These are phyloP conservation scores for Simplicillium sp. DNA, from an alignment of 2,329 filamentous ascomycete species.

Conservation along the genomic window DNA sequence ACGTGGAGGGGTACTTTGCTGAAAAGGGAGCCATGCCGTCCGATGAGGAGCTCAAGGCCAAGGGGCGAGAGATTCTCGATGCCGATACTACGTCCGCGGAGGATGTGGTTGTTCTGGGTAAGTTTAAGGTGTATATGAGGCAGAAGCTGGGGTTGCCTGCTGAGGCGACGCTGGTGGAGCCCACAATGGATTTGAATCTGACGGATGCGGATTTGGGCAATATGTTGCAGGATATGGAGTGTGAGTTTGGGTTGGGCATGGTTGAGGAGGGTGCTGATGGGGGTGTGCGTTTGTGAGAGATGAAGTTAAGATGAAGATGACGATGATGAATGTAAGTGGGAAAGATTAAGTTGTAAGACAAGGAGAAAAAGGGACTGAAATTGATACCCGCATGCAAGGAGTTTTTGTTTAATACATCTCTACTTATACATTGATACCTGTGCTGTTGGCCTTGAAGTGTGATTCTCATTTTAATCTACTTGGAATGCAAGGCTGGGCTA, in stretches of 20 bases:
- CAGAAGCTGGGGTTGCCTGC: constrained; percentile 14
- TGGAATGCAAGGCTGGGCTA: too few species aligned
- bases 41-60: constrained; percentile 35
- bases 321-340: constrained; percentile 2
- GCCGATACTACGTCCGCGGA: constrained; percentile 42
- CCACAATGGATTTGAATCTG: constrained; percentile 23
- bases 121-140: constrained; percentile 40
- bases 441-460: too few species aligned
- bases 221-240: constrained; percentile 33
- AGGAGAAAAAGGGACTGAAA: too few species aligned
- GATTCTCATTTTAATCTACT: too few species aligned
- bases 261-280: constrained; percentile 3
- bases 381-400: too few species aligned
- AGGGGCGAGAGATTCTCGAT: constrained; percentile 38
- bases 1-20: constrained; percentile 31
- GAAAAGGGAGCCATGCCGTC: constrained; percentile 31
- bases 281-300: not conserved
- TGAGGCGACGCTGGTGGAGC: constrained; percentile 10
- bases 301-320: constrained; percentile 7
- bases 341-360: too few species aligned
- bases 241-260: constrained; percentile 24
- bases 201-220: constrained; percentile 28
- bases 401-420: too few species aligned
- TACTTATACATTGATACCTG: too few species aligned
- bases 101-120: constrained; percentile 38